A percentile compares a stretch with the other conserved stretches of the same genome.
These are phyloP conservation scores for Hymenotorrendiella dingleyae DNA, from an alignment of 2,329 filamentous ascomycete species.

Conservation along the genomic window DNA sequence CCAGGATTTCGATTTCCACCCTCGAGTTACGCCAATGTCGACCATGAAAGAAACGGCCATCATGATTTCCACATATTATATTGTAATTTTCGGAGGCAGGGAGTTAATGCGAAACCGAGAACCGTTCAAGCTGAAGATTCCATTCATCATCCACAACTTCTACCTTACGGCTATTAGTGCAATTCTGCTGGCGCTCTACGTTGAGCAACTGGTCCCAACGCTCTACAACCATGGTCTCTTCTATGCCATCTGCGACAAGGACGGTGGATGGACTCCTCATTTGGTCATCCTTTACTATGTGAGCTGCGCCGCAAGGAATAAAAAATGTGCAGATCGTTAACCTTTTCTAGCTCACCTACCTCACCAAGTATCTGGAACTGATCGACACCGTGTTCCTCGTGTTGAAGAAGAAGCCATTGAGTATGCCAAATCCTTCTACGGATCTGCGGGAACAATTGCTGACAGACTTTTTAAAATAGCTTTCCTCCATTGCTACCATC, in stretches of 20 bases:
- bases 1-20: conserved; percentile 78
- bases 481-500: conserved; percentile 99
- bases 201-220: conserved; percentile 85
- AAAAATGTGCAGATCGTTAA: conserved; percentile 32
- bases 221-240: conserved; percentile 78
- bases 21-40: conserved; percentile 81
- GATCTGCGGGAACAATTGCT: conserved; percentile 22
- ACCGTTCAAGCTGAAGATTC: conserved; percentile 77
- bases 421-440: conserved; percentile 37
- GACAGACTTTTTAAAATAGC: conserved; percentile 46
- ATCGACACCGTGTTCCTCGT: conserved; percentile 95
- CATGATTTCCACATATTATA: conserved; percentile 83
- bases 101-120: conserved; percentile 85
- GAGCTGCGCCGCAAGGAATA: conserved; percentile 33
- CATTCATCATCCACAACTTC: conserved; percentile 97
- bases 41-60: conserved; percentile 77
- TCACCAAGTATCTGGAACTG: conserved; percentile 95
- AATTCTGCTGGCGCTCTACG: conserved; percentile 73
- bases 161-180: conserved; percentile 82
- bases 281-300: conserved; percentile 96
- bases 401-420: conserved; percentile 98
- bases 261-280: conserved; percentile 90
- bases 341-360: conserved; percentile 75
- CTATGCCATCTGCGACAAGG: conserved; percentile 73
- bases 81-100: conserved; percentile 86